phyloP scores from a whole-genome alignment of 176 grass and related monocot genomes.

The Saccharum officinarum region DNA sequence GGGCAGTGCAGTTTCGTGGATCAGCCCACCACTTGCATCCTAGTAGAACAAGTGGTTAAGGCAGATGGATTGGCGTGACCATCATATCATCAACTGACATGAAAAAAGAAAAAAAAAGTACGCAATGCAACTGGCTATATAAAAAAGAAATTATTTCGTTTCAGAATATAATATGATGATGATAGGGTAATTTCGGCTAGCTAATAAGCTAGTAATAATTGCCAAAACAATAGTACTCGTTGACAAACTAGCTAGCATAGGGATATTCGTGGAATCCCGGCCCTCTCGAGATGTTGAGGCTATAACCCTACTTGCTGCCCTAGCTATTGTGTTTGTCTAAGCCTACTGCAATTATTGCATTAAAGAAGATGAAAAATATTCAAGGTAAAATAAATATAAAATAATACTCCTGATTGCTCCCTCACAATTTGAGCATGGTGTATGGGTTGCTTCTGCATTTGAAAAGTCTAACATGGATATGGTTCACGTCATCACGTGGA shows the following conservation, averaged over 20 bases:
- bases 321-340: neutral
- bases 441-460: neutral
- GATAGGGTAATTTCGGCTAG: neutral
- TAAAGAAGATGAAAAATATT: neutral
- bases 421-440: neutral
- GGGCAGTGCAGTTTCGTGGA: no score
- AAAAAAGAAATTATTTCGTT: neutral
- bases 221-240: neutral
- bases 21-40: no score
- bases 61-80: no score
- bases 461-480: neutral
- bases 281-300: neutral
- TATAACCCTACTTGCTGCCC: neutral
- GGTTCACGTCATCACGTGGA: no score
- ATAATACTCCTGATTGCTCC: neutral
- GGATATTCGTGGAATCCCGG: neutral
- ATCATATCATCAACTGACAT: no score
- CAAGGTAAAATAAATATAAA: no score
- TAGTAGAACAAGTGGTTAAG: no score
- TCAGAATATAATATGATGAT: neutral
- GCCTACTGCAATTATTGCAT: constrained; percentile 22
- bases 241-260: neutral
- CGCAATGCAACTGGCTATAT: neutral
- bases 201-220: neutral
- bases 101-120: no score